Evolutionary conservation across 1,139 yeast genomes (phyloP), one percentile per base, ranked within the genome.

Genomic region (Geotrichum carabidarum): DNA sequence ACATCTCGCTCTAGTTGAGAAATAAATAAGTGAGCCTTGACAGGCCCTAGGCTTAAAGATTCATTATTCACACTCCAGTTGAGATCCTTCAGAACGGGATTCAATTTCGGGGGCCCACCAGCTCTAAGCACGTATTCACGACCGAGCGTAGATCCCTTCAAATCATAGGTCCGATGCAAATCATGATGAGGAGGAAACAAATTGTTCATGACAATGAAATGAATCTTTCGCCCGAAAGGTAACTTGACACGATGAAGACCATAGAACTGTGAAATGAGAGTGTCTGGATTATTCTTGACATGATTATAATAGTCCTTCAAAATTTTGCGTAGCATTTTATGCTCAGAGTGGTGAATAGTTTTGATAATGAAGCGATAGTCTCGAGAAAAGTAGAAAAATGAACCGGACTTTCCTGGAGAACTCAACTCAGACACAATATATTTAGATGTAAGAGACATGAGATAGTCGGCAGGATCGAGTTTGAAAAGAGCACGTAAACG

Each of bases 351-450:
- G 68, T 89, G 97, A 57, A 94, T 89, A 0, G 99, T 94, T 69
- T 94, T 94, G 71, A 94, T 94, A 65, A 94, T 93, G 70, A 87
- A 94, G 59, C 94, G 79, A 71, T 85, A 91, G 72, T 94, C 99
- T 60, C 96, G 78, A 11, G 97, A 89, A 69, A 86, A 94, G 72
- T 93, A 94, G 67, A 94, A 94, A 66, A 93, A 91, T 0, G 97
- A 89, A 0, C 99, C 99, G 64, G 95, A 85, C 70, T 94, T 94
- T 2, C 99, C 99, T 0, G 98, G 98, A 1, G 97, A 89, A 18
- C 94, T 96, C 60, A 91, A 75, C 71, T 93, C 98, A 35, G 95
- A 86, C 48, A 94, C 78, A 60, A 94, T 88, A 65, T 91, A 93
- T 69, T 90, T 90, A 17, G 96, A 93, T 0, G 98, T 91, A 60